phyloP scores from a whole-genome alignment of 2,329 filamentous ascomycete genomes.

The Ciborinia camelliae region DNA sequence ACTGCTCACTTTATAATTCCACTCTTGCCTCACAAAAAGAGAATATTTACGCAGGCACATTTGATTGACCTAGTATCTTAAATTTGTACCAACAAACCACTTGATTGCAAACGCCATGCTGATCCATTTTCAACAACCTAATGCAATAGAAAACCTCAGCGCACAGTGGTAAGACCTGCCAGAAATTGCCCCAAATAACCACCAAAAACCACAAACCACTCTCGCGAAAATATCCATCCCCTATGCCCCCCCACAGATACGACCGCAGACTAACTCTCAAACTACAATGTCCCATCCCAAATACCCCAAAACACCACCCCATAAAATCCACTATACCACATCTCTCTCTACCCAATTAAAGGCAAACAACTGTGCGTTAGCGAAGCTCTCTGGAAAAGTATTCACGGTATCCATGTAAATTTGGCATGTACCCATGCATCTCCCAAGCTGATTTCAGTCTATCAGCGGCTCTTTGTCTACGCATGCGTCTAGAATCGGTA shows the following conservation, averaged over 20 bases:
- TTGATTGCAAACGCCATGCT: background rate
- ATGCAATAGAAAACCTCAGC: background rate
- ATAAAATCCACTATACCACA: background rate
- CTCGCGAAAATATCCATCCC: too few species aligned
- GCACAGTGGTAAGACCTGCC: too few species aligned
- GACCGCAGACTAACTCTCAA: background rate
- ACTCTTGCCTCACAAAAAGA: background rate
- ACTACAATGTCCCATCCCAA: too few species aligned
- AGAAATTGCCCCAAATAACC: background rate
- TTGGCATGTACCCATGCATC: background rate
- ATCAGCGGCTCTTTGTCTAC: background rate
- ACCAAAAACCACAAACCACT: background rate
- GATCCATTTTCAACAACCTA: background rate
- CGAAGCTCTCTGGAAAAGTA: too few species aligned
- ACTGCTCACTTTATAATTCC: background rate
- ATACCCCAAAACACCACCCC: too few species aligned
- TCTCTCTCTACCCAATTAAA: background rate
- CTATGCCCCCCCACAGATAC: background rate
- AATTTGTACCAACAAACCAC: background rate
- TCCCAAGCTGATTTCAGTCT: background rate
- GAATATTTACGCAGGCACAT: background rate
- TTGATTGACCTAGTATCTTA: background rate
- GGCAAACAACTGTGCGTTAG: background rate
- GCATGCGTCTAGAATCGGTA: background rate
- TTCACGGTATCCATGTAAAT: background rate